Base-by-base conservation (phyloP, 257 asterid species). In the Scutellaria baicalensis region DNA sequence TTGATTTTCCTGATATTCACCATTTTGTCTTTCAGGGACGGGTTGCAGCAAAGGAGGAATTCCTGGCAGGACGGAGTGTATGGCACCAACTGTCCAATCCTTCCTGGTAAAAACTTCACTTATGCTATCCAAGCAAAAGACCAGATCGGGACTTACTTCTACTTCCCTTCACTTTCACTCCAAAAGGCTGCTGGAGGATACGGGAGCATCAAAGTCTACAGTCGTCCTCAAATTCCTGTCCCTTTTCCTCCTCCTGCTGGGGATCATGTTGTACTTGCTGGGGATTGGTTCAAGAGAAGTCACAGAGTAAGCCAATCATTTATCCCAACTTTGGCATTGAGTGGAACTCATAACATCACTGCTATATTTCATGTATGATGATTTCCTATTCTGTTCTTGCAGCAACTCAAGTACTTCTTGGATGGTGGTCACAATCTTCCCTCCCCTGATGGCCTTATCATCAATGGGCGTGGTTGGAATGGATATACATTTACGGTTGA, bases 121-220 rank as follows among this genome's bases (percentile, higher is more conserved):
- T 94, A 87, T 60, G 78, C 77, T 52, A 88, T 94, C 75, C 97
- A 94, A 81, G 89, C 93, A 27, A 94, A 94, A 78, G 99, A 91
- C 67, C 97, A 94, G 78, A 94, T 94, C 16, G 99, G 97, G 4
- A 87, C 86, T 55, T 91, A 85, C 63, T 94, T 83, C 85, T 94
- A 94, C 80, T 91, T 91, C 77, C 99, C 99, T 13, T 89, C 97
- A 5, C 83, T 86, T 38, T 82, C 72, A 39, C 70, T 94, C 73
- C 97, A 94, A 2, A 94, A 94, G 81, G 97, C 99, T 13, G 93
- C 91, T 5, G 97, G 99, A 61, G 99, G 88, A 4, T 89, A 83
- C 23, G 97, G 99, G 47, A 79, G 93, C 87, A 85, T 94, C 78
- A 84, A 84, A 79, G 73, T 94, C 59, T 88, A 79, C 6, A 94